Evolutionary conservation across 225 moss, liverwort and hornwort species (phyloP).

Genomic region (Anthoceros angustus): DNA sequence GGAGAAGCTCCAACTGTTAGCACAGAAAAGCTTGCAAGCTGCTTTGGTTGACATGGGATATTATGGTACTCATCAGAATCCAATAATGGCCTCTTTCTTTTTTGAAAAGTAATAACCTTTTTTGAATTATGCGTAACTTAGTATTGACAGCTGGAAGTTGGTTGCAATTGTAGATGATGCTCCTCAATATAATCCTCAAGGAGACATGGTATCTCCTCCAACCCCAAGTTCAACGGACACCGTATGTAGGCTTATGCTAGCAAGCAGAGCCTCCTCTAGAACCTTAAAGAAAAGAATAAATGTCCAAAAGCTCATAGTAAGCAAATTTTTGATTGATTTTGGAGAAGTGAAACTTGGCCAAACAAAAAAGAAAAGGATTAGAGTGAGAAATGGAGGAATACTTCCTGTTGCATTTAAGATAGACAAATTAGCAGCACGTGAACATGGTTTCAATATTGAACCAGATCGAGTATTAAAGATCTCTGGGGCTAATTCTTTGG

Average conservation of each 20-base stretch:
- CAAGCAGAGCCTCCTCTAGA: not conserved
- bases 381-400: conserved; percentile 37
- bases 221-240: not conserved
- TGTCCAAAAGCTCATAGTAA: conserved; percentile 49
- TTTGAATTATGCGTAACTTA: too few species aligned
- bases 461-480: conserved; percentile 45
- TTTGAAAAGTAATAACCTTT: too few species aligned
- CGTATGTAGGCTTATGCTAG: not conserved
- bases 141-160: too few species aligned
- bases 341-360: conserved; percentile 42
- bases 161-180: not conserved
- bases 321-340: conserved; percentile 63
- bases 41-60: conserved; percentile 3
- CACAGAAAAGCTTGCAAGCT: not conserved
- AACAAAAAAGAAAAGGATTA: conserved; percentile 38
- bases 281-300: conserved; percentile 4
- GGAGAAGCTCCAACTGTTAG: not conserved
- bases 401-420: conserved; percentile 55
- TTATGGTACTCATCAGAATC: not conserved
- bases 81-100: not conserved
- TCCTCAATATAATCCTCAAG: not conserved
- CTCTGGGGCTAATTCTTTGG: conserved; percentile 27
- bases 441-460: conserved; percentile 64
- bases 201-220: not conserved
- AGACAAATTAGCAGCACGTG: conserved; percentile 61